Evolutionary conservation across 2,329 filamentous ascomycete species (phyloP), one percentile per base, ranked within the genome.

Genomic region (Sclerotinia spermophila): DNA sequence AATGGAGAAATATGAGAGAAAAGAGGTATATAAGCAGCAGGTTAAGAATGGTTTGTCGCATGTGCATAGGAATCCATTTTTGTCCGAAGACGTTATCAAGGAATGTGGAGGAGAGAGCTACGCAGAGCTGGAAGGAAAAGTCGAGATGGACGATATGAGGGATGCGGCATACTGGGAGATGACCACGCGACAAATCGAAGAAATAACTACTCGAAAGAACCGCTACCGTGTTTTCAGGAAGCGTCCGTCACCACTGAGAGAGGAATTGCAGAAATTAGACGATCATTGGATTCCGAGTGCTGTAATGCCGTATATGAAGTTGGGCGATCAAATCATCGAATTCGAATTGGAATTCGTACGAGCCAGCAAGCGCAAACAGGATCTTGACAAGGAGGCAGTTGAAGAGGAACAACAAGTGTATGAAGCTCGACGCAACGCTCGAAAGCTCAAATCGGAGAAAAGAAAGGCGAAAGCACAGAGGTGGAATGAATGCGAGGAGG

Each of bases 111-210:
- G 15, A 8, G 45, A 65, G 45, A 53, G 15, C 2, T 65, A 40
- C 10, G 11, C 13, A 19, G 44, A 51, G 1, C 4, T 65, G 17
- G 61, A 51, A 27, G 44, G 33, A 0, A 38, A 17, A 5, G 3
- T 51, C 15, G 44, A 51, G 2, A 51, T 65, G 24, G 5, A 38
- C n/a, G 44, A 51, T 21, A 7, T 65, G 61, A 40, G 61, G 24
- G 17, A 65, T 51, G 61, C 61, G 15, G 61, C 44, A 24, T 51
- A 19, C 38, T 51, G 61, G 61, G 61, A 65, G 33, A 19, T 65
- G 8, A 51, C 33, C 3, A 27, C 13, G 38, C 44, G 61, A 40
- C 24, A 19, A 8, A 11, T 65, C 27, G 44, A 27, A 2, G 61
- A 51, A 5, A 8, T 6, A 0, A 7, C 13, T 21, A 38, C 15